A percentile compares a stretch with the other conserved stretches of the same genome.
phyloP scores from a whole-genome alignment of 257 asterid genomes.

The Penstemon barbatus region DNA sequence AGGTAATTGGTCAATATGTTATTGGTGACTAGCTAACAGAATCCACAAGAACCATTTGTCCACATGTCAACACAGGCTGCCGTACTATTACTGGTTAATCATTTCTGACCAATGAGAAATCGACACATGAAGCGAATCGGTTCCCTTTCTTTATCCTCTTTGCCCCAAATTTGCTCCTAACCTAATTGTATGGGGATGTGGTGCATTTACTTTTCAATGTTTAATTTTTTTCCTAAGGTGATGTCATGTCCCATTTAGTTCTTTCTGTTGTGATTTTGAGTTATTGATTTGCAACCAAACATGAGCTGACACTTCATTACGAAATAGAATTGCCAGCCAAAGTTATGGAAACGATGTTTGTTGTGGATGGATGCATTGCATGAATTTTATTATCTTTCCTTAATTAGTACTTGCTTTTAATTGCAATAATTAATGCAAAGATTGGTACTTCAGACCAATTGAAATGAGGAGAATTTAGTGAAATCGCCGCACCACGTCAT shows the following conservation, averaged over 20 bases:
- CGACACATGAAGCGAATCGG: neutral
- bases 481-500: no score
- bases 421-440: no score
- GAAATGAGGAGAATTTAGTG: no score
- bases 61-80: slow-evolving; percentile 16
- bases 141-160: neutral
- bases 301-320: neutral
- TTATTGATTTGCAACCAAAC: slow-evolving; percentile 3
- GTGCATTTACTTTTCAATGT: neutral
- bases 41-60: neutral
- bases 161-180: neutral
- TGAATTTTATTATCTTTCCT: no score
- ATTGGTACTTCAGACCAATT: no score
- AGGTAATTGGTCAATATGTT: neutral
- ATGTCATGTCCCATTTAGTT: slow-evolving; percentile 3
- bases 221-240: neutral
- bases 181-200: neutral
- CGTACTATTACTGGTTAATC: slow-evolving; percentile 4
- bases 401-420: no score
- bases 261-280: neutral
- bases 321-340: neutral
- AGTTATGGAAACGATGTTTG: neutral
- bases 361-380: neutral
- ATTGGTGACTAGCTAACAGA: slow-evolving; percentile 1
- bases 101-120: slow-evolving; percentile 1